A percentile compares a stretch with the other conserved stretches of the same genome.
Conservation (phyloP, 192 early-diverging fungal genomes). For the Entomortierella beljakovae region DNA sequence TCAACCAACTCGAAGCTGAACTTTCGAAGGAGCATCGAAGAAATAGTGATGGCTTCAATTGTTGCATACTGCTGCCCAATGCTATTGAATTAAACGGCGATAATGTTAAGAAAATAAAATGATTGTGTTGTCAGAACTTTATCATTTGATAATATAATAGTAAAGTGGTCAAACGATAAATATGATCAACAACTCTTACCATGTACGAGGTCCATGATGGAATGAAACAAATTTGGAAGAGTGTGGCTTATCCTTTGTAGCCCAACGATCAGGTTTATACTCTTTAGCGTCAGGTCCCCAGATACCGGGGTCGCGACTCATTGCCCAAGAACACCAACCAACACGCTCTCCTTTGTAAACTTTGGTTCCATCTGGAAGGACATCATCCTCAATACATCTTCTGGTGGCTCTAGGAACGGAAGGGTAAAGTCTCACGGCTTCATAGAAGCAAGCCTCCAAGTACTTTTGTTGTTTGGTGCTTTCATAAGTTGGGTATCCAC, state of each 20-base stretch:
- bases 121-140: not conserved
- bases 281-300: constrained; percentile 76
- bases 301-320: constrained; percentile 62
- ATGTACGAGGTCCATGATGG: constrained; percentile 66
- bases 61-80: constrained; percentile 39
- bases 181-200: constrained; percentile 30
- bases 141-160: not conserved
- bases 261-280: constrained; percentile 76
- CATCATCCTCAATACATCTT: constrained; percentile 64
- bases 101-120: not conserved
- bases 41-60: constrained; percentile 31
- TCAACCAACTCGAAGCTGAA: constrained; percentile 30
- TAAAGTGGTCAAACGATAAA: not conserved
- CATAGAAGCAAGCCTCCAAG: constrained; percentile 59
- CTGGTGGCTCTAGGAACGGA: constrained; percentile 69
- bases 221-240: constrained; percentile 64
- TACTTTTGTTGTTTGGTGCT: constrained; percentile 33
- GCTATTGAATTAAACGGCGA: no score
- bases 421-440: constrained; percentile 77
- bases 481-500: constrained; percentile 40
- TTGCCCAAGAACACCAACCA: constrained; percentile 59
- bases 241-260: constrained; percentile 48
- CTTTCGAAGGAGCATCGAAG: constrained; percentile 22
- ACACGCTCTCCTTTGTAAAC: constrained; percentile 66
- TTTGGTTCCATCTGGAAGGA: constrained; percentile 69